phyloP scores from a whole-genome alignment of 179 eudicot genomes.

The Patellifolia procumbens region DNA sequence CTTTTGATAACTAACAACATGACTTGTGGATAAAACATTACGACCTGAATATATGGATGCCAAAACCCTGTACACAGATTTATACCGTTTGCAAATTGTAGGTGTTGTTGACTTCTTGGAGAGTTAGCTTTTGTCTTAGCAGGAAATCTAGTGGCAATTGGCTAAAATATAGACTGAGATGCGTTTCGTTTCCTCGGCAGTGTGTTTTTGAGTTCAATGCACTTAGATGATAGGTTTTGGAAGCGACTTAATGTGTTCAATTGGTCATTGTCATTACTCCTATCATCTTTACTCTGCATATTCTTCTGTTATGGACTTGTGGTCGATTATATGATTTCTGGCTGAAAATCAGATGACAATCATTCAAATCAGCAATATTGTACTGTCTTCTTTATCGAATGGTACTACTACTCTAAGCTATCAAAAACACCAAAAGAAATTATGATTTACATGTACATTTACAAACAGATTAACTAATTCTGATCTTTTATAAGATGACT shows the following conservation, averaged over 20 bases:
- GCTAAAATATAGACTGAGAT: not conserved
- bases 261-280: not conserved
- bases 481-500: too few species aligned
- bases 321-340: too few species aligned
- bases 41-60: not conserved
- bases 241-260: not conserved
- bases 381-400: too few species aligned
- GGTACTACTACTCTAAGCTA: too few species aligned
- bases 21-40: too few species aligned
- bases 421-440: too few species aligned
- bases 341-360: too few species aligned
- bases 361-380: too few species aligned
- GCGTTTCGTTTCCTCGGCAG: not conserved
- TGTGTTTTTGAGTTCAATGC: not conserved
- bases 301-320: too few species aligned
- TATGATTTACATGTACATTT: too few species aligned
- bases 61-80: not conserved
- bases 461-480: too few species aligned
- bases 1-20: constrained; percentile 13
- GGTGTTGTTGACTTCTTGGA: not conserved
- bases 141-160: not conserved
- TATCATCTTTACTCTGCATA: not conserved
- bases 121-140: not conserved
- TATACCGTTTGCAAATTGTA: not conserved
- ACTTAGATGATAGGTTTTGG: not conserved